Evolutionary conservation across 306 rosid genomes (phyloP), one percentile per base, ranked within the genome.

Genomic region (Cajanus cajan): DNA sequence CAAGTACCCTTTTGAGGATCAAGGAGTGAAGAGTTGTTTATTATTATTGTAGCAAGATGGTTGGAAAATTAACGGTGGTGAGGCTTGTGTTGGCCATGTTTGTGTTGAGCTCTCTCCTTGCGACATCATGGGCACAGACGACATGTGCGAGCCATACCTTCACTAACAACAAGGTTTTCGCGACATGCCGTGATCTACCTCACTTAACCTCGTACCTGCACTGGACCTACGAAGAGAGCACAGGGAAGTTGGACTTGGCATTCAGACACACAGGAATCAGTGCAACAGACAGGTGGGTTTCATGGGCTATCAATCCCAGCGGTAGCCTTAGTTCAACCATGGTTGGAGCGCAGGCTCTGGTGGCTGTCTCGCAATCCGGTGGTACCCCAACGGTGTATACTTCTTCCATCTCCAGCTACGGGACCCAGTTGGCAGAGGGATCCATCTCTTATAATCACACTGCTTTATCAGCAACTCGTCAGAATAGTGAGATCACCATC

Each of bases 231-330:
- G 59, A 82, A 0, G 45, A 70, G 21, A 2, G 73, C 7, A 66
- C 94, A 0, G 84, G 88, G 0, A 76, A 48, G 21, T 89, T 93
- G 15, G 72, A 77, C 6, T 73, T 93, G 6, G 98, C 97, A 4
- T 93, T 75, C 87, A 68, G 94, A 19, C 93, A 83, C 54, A 16
- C 24, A 0, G 86, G 83, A 7, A 55, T 86, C 37, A 15, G 88
- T 0, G 6, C 84, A n/a, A 41, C 88, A 6, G 4, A 47, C 43
- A 85, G 6, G 3, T 93, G 98, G 94, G 93, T 90, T 1, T 36
- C 97, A 0, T 93, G 98, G 97, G 98, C 90, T 4, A 87, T 93
- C 15, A 89, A 93, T 43, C 90, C 90, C 3, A 37, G 0, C 33
- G 36, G 2, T 7, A 11, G 44, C 7, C 8, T 59, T 0, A 0